Conservation (phyloP, 192 early-diverging fungal genomes). For the Coemansia sp. region DNA sequence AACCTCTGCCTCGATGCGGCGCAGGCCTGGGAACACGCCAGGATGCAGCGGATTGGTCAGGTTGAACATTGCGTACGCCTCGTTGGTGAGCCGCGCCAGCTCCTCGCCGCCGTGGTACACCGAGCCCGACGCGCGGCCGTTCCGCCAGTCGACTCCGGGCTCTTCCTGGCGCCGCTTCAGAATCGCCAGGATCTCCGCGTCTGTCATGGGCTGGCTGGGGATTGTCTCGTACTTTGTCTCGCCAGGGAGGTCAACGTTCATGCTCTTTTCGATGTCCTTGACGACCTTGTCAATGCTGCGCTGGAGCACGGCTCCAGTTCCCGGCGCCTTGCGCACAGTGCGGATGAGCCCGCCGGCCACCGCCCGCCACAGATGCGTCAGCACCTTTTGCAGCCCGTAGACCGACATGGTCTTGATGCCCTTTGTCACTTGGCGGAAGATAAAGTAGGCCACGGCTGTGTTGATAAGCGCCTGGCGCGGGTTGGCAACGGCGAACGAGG, state of each 20-base stretch:
- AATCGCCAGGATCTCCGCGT: constrained; percentile 61
- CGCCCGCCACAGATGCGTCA: constrained; percentile 31
- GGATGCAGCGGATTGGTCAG: constrained; percentile 91
- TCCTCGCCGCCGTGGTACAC: constrained; percentile 92
- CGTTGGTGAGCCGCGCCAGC: constrained; percentile 67
- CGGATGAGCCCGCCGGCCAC: constrained; percentile 30
- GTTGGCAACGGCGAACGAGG: constrained; percentile 27
- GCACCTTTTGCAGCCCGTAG: constrained; percentile 30
- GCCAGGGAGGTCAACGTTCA: constrained; percentile 63
- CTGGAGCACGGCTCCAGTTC: constrained; percentile 66
- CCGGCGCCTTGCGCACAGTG: constrained; percentile 43
- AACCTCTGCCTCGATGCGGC: constrained; percentile 93
- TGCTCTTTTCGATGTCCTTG: constrained; percentile 76
- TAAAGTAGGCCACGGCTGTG: constrained; percentile 34
- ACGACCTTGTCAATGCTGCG: constrained; percentile 76
- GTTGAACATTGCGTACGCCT: constrained; percentile 82
- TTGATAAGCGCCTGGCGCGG: constrained; percentile 51
- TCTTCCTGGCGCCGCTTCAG: constrained; percentile 62
- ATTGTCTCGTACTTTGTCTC: constrained; percentile 64
- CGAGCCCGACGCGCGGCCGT: constrained; percentile 83
- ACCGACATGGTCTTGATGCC: constrained; percentile 26
- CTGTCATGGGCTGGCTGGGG: constrained; percentile 64
- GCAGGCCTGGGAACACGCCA: constrained; percentile 91
- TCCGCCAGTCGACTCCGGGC: constrained; percentile 73
- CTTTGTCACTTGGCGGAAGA: constrained; percentile 40